Conservation (phyloP, 1,284 basidiomycete genomes). For the Vanrija sp. region DNA sequence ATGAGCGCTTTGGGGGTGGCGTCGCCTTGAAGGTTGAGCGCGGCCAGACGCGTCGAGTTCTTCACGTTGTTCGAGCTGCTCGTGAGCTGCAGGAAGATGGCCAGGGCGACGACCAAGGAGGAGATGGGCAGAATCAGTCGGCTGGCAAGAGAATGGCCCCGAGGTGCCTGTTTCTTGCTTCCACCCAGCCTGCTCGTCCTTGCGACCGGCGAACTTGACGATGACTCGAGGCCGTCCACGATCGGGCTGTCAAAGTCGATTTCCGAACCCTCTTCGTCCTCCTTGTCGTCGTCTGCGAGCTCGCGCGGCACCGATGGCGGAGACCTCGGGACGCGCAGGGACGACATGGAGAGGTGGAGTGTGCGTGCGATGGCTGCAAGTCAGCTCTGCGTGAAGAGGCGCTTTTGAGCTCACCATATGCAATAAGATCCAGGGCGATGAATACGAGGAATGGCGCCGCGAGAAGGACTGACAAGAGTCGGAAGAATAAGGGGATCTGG, state of each 20-base stretch:
- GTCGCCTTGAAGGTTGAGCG: background rate
- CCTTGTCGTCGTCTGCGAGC: background rate
- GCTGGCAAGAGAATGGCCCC: background rate
- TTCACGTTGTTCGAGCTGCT: background rate
- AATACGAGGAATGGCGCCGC: conserved; percentile 32
- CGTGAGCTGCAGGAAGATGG: conserved; percentile 5
- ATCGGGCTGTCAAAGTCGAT: conserved; percentile 1
- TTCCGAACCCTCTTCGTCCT: background rate
- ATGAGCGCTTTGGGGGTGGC: conserved; percentile 41
- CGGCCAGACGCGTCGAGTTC: background rate
- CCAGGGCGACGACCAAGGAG: background rate
- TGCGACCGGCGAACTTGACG: background rate
- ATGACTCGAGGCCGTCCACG: background rate
- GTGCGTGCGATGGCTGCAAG: conserved; percentile 33
- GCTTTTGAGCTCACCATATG: conserved; percentile 26
- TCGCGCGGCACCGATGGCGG: conserved; percentile 16
- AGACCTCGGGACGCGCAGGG: conserved; percentile 34
- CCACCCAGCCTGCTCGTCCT: too few species aligned
- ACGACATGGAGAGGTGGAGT: conserved; percentile 33
- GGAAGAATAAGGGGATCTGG: conserved; percentile 32
- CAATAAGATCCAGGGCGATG: conserved; percentile 33
- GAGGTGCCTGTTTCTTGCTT: background rate
- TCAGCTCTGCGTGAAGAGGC: background rate
- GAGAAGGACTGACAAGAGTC: conserved; percentile 24
- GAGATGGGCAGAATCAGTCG: background rate